Evolutionary conservation across 495 filamentous ascomycete species (phyloP).

Genomic region (Lindgomyces ingoldianus): DNA sequence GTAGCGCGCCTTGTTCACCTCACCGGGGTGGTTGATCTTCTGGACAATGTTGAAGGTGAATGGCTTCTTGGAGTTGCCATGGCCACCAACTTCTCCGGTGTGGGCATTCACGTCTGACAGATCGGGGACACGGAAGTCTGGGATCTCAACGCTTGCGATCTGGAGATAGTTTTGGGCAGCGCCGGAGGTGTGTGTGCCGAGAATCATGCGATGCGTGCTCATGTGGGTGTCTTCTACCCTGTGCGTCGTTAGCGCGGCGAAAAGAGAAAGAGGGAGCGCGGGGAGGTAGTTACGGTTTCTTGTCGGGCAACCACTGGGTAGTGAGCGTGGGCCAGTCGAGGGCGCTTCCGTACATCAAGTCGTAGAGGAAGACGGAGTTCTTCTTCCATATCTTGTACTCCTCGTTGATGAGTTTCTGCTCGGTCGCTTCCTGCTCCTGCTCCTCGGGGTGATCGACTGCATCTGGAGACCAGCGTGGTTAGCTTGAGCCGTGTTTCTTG

Average conservation of each 20-base stretch:
- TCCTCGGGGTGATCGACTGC: constrained; percentile 47
- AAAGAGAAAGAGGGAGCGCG: background rate
- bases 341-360: constrained; percentile 63
- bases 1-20: constrained; percentile 98
- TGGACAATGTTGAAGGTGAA: constrained; percentile 87
- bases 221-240: constrained; percentile 80
- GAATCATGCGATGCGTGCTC: constrained; percentile 83
- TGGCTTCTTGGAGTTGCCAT: constrained; percentile 70
- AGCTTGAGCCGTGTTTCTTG: background rate
- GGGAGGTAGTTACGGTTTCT: constrained; percentile 65
- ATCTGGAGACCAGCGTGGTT: constrained; percentile 38
- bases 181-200: constrained; percentile 92
- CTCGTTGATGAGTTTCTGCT: constrained; percentile 88
- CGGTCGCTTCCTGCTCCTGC: constrained; percentile 71
- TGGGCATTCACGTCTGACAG: constrained; percentile 80
- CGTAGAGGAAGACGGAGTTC: constrained; percentile 97
- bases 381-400: constrained; percentile 99
- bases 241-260: constrained; percentile 1
- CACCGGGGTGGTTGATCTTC: constrained; percentile 92
- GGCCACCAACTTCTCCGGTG: constrained; percentile 88
- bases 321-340: constrained; percentile 98
- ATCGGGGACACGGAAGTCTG: constrained; percentile 67
- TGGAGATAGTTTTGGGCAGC: constrained; percentile 90
- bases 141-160: constrained; percentile 88
- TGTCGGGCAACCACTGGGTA: constrained; percentile 97